Evolutionary conservation across 148 eudicot species (phyloP).

Genomic region (Camellia japonica): DNA sequence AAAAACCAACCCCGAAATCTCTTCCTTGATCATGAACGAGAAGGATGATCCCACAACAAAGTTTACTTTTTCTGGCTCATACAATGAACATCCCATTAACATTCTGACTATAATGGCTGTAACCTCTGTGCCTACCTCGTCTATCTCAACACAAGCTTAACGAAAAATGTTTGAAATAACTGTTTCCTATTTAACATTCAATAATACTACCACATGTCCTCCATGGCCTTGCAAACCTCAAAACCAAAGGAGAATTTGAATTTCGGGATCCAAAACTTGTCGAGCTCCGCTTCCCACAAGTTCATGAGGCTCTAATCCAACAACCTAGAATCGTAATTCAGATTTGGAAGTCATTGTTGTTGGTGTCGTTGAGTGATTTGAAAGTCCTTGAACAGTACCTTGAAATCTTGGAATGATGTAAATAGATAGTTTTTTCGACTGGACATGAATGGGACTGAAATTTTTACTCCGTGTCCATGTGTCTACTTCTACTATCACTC

Average conservation of each 20-base stretch:
- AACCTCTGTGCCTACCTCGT: slow-evolving; percentile 21
- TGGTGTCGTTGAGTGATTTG: background rate
- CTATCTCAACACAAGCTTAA: slow-evolving; percentile 11
- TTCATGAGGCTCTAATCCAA: background rate
- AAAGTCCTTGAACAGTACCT: slow-evolving; percentile 21
- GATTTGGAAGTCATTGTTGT: background rate
- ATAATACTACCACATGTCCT: background rate
- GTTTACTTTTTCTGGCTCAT: background rate
- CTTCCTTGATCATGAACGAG: slow-evolving; percentile 8
- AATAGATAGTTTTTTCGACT: background rate
- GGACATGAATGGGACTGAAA: slow-evolving; percentile 12
- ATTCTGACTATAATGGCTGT: background rate
- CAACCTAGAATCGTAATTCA: background rate
- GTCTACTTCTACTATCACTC: background rate
- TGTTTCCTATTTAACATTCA: background rate
- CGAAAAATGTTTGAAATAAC: too few relatives aligned
- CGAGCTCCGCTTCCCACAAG: background rate
- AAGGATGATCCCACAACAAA: slow-evolving; percentile 23
- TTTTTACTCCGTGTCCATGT: background rate
- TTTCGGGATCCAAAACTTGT: slow-evolving; percentile 8
- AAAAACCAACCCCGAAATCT: background rate
- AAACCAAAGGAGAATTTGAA: slow-evolving; percentile 9
- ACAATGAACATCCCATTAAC: too few relatives aligned
- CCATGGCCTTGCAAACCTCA: background rate
- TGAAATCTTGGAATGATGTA: background rate